Percentiles rank a stretch among this genome's conserved stretches.
These are phyloP conservation scores for Floccularia luteovirens DNA, from an alignment of 768 basidiomycete genomes.

Conservation along the genomic window DNA sequence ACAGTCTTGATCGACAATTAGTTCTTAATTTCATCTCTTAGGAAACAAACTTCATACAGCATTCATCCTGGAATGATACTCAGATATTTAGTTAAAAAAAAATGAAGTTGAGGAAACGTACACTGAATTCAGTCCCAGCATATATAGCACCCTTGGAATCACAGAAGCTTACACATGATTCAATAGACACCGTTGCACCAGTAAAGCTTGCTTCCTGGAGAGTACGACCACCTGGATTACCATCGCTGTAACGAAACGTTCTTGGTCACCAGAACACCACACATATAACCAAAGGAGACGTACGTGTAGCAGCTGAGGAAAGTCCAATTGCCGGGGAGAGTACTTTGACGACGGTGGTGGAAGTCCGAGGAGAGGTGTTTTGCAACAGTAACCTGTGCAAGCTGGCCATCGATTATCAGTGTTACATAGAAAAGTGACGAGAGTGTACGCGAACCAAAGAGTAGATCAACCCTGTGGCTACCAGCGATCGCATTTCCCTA, in stretches of 20 bases:
- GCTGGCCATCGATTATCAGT: constrained; percentile 16
- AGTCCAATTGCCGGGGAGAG: constrained; percentile 48
- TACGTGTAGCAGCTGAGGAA: constrained; percentile 59
- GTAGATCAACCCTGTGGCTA: constrained; percentile 27
- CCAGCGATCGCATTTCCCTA: constrained; percentile 20
- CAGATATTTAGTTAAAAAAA: constrained; percentile 1
- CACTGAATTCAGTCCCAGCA: constrained; percentile 60
- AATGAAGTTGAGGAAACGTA: constrained; percentile 8
- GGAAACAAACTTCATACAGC: constrained; percentile 16
- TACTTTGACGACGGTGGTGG: constrained; percentile 29
- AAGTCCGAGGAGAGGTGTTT: constrained; percentile 5
- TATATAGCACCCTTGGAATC: constrained; percentile 42
- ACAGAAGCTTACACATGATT: constrained; percentile 41
- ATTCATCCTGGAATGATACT: constrained; percentile 15
- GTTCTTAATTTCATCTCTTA: constrained; percentile 1
- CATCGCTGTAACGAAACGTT: constrained; percentile 25
- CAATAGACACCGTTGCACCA: constrained; percentile 54
- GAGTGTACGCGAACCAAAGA: constrained; percentile 17
- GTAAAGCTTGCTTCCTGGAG: constrained; percentile 40
- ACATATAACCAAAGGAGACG: constrained; percentile 6
- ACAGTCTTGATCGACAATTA: constrained; percentile 39
- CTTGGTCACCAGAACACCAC: constrained; percentile 1
- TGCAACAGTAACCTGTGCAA: constrained; percentile 17
- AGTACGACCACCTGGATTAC: constrained; percentile 50
- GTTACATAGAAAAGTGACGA: constrained; percentile 2